phyloP scores from a whole-genome alignment of 1,139 yeast species.

The Taphrina communis region DNA sequence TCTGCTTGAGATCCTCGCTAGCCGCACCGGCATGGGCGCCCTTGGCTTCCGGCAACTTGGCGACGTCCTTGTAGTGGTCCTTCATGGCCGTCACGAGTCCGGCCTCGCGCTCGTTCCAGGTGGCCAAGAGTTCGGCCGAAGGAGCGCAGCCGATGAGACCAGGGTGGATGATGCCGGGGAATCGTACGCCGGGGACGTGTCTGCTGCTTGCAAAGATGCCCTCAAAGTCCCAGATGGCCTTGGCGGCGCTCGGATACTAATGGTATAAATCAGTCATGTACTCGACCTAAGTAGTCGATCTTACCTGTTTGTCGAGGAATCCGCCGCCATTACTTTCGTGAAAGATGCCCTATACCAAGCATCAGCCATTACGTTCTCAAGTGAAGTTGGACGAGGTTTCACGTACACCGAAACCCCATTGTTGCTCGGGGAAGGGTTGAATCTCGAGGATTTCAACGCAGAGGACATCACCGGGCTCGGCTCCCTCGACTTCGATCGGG shows the following conservation, averaged over 20 bases:
- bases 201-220: conserved; percentile 58
- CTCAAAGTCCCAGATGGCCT: conserved; percentile 61
- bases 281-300: background rate
- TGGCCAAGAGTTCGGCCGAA: conserved; percentile 54
- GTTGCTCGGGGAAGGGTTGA: conserved; percentile 60
- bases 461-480: conserved; percentile 59
- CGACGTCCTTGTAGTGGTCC: conserved; percentile 53
- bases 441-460: conserved; percentile 60
- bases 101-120: conserved; percentile 58
- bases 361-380: background rate
- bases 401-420: conserved; percentile 58
- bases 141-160: conserved; percentile 62
- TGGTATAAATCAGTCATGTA: background rate
- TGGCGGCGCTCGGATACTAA: conserved; percentile 60
- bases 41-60: conserved; percentile 54
- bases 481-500: conserved; percentile 57
- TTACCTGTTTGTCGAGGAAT: conserved; percentile 53
- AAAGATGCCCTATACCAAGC: conserved; percentile 53
- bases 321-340: conserved; percentile 61
- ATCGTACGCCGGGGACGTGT: conserved; percentile 59
- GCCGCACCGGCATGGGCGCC: conserved; percentile 55
- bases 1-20: conserved; percentile 49
- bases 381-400: background rate
- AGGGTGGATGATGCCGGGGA: conserved; percentile 56
- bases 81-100: conserved; percentile 52